Conservation (phyloP, 352 stramenopile species). For the Globisporangium paddicum region DNA sequence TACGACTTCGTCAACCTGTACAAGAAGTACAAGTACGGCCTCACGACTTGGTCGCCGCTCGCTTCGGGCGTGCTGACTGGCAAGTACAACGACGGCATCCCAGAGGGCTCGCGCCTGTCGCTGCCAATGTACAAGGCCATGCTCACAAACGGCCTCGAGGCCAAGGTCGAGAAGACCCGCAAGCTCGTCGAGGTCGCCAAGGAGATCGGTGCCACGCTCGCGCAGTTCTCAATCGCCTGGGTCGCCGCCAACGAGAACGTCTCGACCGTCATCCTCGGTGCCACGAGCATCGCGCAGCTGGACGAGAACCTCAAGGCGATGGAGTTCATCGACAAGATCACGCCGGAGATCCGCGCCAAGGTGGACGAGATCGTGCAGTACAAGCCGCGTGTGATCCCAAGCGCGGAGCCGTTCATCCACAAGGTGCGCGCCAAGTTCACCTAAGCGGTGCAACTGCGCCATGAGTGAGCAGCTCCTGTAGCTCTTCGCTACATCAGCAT, state of each 20-base stretch:
- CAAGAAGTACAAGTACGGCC: conserved; percentile 46
- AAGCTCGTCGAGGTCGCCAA: conserved; percentile 51
- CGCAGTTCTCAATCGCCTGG: conserved; percentile 57
- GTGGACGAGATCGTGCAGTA: conserved; percentile 68
- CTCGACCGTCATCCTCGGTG: conserved; percentile 45
- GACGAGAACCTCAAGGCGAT: conserved; percentile 75
- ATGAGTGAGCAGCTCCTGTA: too few species aligned
- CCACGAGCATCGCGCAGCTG: conserved; percentile 42
- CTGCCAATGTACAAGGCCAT: conserved; percentile 44
- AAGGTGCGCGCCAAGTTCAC: conserved; percentile 29
- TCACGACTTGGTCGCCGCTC: conserved; percentile 72
- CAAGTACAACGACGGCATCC: conserved; percentile 77
- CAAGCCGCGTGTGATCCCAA: conserved; percentile 23
- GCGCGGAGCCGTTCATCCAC: conserved; percentile 25
- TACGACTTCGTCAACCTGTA: conserved; percentile 46
- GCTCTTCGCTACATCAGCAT: too few species aligned
- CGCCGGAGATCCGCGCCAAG: conserved; percentile 53
- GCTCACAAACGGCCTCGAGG: conserved; percentile 42
- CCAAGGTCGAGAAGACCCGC: conserved; percentile 37
- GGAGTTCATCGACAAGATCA: conserved; percentile 64
- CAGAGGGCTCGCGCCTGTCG: conserved; percentile 57
- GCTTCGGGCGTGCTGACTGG: conserved; percentile 66
- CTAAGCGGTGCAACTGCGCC: conserved; percentile 17
- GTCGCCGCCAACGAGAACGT: conserved; percentile 46
- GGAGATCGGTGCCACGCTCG: conserved; percentile 51